Percentiles rank a stretch among this genome's conserved stretches.
These are phyloP conservation scores for Pichiaceae sp. DNA, from an alignment of 1,139 yeast species.

Conservation along the genomic window DNA sequence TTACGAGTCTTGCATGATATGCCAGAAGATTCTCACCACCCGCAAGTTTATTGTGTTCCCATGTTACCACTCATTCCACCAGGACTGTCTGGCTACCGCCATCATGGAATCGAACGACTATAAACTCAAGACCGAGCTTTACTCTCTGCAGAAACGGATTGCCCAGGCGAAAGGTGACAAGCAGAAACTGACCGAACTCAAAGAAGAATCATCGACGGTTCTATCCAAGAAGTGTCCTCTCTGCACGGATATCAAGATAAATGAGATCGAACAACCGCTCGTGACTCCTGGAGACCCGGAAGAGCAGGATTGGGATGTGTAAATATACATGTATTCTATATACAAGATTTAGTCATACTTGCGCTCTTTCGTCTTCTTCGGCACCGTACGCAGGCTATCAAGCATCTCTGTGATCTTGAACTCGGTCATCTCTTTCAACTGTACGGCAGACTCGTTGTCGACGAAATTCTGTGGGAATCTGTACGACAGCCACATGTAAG, in stretches of 20 bases:
- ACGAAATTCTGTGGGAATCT: constrained; percentile 77
- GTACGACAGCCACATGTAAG: constrained; percentile 81
- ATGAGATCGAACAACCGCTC: constrained; percentile 49
- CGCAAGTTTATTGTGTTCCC: constrained; percentile 80
- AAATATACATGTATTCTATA: constrained; percentile 2
- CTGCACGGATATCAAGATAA: constrained; percentile 73
- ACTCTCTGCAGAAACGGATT: constrained; percentile 41
- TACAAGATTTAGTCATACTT: constrained; percentile 1
- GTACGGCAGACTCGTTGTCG: constrained; percentile 67
- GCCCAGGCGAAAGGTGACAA: constrained; percentile 20
- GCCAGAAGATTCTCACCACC: constrained; percentile 59
- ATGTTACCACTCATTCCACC: constrained; percentile 85
- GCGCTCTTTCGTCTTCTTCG: not conserved
- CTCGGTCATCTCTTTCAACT: constrained; percentile 58
- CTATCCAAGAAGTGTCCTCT: constrained; percentile 64
- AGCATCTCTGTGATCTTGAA: constrained; percentile 58
- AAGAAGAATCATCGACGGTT: constrained; percentile 48
- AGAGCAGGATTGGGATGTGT: constrained; percentile 17
- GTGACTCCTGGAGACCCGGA: constrained; percentile 19
- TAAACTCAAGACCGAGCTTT: constrained; percentile 53
- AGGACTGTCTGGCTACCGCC: constrained; percentile 67
- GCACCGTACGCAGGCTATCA: constrained; percentile 28
- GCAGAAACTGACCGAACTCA: constrained; percentile 16
- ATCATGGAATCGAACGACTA: constrained; percentile 61
- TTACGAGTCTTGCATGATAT: constrained; percentile 73